Base-by-base conservation (phyloP, 1,284 basidiomycete genomes). In the Trametes sp. region DNA sequence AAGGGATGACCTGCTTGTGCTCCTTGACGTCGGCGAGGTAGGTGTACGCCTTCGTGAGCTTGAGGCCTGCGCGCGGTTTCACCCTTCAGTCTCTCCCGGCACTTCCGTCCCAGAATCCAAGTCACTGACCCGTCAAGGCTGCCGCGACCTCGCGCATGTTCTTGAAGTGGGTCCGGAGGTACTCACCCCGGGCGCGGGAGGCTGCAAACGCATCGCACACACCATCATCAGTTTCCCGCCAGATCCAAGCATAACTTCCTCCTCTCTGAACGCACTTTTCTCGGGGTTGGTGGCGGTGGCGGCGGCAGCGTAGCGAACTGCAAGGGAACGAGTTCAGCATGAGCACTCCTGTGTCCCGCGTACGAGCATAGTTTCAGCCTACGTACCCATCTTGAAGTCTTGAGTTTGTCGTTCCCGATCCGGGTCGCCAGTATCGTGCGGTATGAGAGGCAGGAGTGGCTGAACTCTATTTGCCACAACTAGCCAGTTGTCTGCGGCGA, bases 161-260 rank as follows among this genome's bases (percentile, higher is more conserved):
- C 93, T 99, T 99, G 90, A 98, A 99, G 86, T 99, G 98, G 64
- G 97, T 98, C 73, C 96, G 94, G 77, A 98, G 89, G 87, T 98
- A 98, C 84, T 96, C 93, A 75, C 96, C 96, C 76, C 94, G 92
- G 67, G 96, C 93, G 77, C 88, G 92, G 75, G 95, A 90, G 79
- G 93, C 94, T 96, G 70, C 50, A 65, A 64, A 64, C 61, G 69
- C 65, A 67, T 64, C 64, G 61, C 57, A 65, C 58, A 66, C 51
- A 50, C 55, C 33, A 36, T 68, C 50, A 71, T 68, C 50, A 71
- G 53, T 62, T 29, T 36, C 60, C 14, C 38, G 21, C 46, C 36
- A 57, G 31, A 46, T 52, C 42, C 45, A 14, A 13, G 31, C 23
- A 57, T 53, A 61, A 24, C 44, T 54, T 56, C 57, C 57, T 54